Evolutionary conservation across 305 asterid species (phyloP).

Genomic region (Ilex paraguariensis): DNA sequence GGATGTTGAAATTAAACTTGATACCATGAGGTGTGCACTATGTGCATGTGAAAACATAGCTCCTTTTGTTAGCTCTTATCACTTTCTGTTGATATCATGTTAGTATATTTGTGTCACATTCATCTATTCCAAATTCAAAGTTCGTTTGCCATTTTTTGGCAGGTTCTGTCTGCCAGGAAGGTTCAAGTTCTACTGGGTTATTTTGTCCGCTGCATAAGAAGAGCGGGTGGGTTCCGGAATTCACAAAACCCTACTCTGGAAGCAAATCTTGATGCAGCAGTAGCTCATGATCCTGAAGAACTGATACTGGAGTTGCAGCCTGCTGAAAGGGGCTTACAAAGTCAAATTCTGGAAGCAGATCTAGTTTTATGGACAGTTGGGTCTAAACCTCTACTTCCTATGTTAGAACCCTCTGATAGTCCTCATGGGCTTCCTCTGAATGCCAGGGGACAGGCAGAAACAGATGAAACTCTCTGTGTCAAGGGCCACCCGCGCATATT

Average conservation of each 20-base stretch:
- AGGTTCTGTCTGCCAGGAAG: constrained; percentile 86
- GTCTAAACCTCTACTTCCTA: constrained; percentile 67
- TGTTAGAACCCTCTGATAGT: constrained; percentile 39
- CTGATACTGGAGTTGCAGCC: constrained; percentile 82
- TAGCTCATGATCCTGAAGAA: constrained; percentile 32
- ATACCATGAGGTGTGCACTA: no score
- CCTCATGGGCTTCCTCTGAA: constrained; percentile 68
- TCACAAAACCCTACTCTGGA: constrained; percentile 26
- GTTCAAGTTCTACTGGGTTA: constrained; percentile 82
- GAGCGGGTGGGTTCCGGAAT: constrained; percentile 26
- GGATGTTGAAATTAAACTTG: no score
- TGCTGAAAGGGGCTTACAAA: constrained; percentile 52
- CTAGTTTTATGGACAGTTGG: constrained; percentile 94
- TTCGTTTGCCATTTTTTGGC: constrained; percentile 15
- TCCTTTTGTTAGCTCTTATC: no score
- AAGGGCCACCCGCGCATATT: constrained; percentile 92
- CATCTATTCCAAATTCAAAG: neutral
- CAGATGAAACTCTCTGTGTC: constrained; percentile 93
- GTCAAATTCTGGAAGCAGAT: constrained; percentile 61
- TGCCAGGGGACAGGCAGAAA: constrained; percentile 91
- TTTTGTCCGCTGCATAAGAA: constrained; percentile 63
- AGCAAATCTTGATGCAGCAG: constrained; percentile 21
- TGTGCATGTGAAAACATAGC: no score
- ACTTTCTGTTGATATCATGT: no score
- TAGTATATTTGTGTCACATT: no score